A percentile compares a stretch with the other conserved stretches of the same genome.
Evolutionary conservation across 2,329 filamentous ascomycete species (phyloP).

Genomic region (Colletotrichum camelliae): DNA sequence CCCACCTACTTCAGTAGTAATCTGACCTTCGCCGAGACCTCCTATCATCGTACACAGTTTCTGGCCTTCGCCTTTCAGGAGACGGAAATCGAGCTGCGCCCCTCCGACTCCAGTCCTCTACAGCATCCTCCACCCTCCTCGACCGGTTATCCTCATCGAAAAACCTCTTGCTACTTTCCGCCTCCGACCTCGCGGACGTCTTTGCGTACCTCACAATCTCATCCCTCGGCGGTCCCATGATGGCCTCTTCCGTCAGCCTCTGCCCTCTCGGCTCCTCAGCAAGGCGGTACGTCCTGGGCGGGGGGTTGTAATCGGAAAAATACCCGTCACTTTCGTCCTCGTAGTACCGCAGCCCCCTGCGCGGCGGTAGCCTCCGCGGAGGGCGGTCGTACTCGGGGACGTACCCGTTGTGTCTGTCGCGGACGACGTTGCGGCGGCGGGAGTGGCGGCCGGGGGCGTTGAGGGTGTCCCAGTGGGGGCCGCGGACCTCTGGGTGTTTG

Average conservation of each 20-base stretch:
- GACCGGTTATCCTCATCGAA: background rate
- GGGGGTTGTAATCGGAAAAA: background rate
- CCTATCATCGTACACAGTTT: background rate
- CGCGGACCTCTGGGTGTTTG: conserved; percentile 31
- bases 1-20: background rate
- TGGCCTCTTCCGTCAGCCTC: background rate
- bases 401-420: conserved; percentile 10
- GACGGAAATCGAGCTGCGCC: background rate
- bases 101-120: conserved; percentile 12
- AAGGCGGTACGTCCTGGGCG: background rate
- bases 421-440: conserved; percentile 16
- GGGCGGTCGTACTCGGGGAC: background rate
- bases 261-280: background rate
- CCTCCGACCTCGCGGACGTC: background rate
- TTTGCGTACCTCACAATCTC: conserved; percentile 13
- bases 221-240: background rate
- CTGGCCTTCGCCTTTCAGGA: background rate
- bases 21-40: background rate
- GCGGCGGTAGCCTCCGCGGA: conserved; percentile 1
- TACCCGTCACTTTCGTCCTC: conserved; percentile 19
- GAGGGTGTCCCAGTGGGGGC: conserved; percentile 33
- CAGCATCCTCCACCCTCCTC: background rate
- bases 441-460: background rate
- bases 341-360: conserved; percentile 2
- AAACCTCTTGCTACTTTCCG: background rate